Evolutionary conservation across 106 monocot genomes (phyloP), one percentile per base, ranked within the genome.

Genomic region (Narthecium ossifragum): DNA sequence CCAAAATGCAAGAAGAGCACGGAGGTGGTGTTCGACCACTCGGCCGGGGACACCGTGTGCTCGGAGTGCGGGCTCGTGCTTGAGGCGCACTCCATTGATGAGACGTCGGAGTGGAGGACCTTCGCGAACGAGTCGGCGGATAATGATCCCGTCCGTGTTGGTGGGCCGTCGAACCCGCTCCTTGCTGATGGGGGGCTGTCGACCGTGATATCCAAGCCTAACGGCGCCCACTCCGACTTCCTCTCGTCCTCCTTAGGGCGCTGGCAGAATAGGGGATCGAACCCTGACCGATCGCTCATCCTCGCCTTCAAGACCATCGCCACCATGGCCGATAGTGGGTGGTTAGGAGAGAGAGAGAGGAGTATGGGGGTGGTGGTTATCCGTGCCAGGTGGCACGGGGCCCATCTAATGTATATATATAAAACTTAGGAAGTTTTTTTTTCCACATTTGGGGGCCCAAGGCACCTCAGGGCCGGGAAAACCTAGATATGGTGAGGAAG

Each of bases 11-110:
- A 68, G 68, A 26, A 37, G 40, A 39, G 24, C 32, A 75, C 75
- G 47, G 68, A 68, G 55, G 53, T 55, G 61, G 75, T 68, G 61
- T 75, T 75, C 70, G 82, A 83, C 62, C 78, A 71, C 70, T 62
- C 83, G 15, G 70, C 73, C 1, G 83, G 83, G 15, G 83, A 83
- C 70, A 78, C 74, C 34, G 69, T 83, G 59, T 83, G 83, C 74
- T 62, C 41, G 28, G 74, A 83, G 65, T 83, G 83, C 53, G 83
- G 74, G 13, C 74, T 83, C 6, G 78, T 83, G 24, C 66, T 83
- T 28, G 83, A 83, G 40, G 48, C 70, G 2, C 83, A 65, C 62
- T 83, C 61, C 60, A 78, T 83, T 51, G 83, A 83, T 47, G 83
- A 78, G 53, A 74, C 70, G 20, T 83, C 83, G 28, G 83, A 83